A percentile compares a stretch with the other conserved stretches of the same genome.
Conservation (phyloP, 2,329 filamentous ascomycete genomes). For the Proliferodiscus dingleyae region DNA sequence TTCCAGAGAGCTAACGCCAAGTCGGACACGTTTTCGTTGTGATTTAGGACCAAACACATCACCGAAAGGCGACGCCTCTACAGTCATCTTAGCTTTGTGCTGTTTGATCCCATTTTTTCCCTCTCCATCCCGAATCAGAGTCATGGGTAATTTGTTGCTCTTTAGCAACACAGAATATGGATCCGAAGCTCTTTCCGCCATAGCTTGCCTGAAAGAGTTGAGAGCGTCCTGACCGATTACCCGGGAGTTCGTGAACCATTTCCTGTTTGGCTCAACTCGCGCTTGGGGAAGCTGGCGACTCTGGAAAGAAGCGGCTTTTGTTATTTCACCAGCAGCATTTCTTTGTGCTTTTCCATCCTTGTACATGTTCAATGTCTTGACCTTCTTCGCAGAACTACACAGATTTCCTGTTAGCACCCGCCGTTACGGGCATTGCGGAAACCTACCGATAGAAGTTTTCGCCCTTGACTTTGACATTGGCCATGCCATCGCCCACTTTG, state of each 20-base stretch:
- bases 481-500: constrained; percentile 80
- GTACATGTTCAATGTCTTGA: constrained; percentile 84
- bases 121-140: constrained; percentile 75
- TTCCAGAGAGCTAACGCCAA: constrained; percentile 73
- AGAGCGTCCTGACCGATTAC: constrained; percentile 86
- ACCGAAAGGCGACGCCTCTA: constrained; percentile 79
- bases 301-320: constrained; percentile 78
- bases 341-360: constrained; percentile 81
- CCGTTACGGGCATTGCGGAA: neutral
- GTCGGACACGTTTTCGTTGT: constrained; percentile 86
- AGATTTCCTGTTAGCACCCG: constrained; percentile 8
- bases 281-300: constrained; percentile 76
- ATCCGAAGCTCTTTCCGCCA: constrained; percentile 83
- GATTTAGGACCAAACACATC: constrained; percentile 92
- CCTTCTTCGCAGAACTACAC: constrained; percentile 67
- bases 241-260: constrained; percentile 96
- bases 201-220: constrained; percentile 81
- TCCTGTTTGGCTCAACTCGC: constrained; percentile 89
- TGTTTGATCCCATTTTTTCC: constrained; percentile 81
- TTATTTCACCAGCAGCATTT: constrained; percentile 79
- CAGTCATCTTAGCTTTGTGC: constrained; percentile 88
- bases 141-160: constrained; percentile 96
- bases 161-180: constrained; percentile 95
- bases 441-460: constrained; percentile 92
- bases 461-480: constrained; percentile 88